Evolutionary conservation across 116 monocot species (phyloP).

Genomic region (Papilionanthe hybrid): DNA sequence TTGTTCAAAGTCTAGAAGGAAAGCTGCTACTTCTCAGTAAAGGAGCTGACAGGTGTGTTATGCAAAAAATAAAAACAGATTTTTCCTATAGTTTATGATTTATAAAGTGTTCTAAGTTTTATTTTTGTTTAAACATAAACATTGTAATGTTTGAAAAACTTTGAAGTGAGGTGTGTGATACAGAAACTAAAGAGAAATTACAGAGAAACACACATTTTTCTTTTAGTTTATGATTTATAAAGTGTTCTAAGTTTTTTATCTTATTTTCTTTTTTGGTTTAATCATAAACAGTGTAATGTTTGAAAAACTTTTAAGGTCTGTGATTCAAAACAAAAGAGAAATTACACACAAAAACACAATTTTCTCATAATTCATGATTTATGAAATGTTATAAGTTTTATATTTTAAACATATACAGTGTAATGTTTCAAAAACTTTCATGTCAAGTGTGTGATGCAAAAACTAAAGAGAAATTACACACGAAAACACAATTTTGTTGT

Average conservation of each 20-base stretch:
- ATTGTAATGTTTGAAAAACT: constrained; percentile 75
- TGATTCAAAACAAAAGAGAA: constrained; percentile 3
- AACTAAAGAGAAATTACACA: neutral
- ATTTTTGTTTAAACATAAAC: constrained; percentile 12
- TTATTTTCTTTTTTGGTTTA: neutral
- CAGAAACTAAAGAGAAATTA: constrained; percentile 1
- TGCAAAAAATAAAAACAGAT: neutral
- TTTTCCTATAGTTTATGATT: neutral
- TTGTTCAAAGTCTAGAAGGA: constrained; percentile 55
- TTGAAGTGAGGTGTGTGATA: constrained; percentile 48
- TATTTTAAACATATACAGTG: too few species aligned
- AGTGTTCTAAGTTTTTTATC: neutral
- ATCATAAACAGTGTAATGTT: constrained; percentile 56
- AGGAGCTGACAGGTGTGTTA: constrained; percentile 85
- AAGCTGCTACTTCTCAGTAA: constrained; percentile 65
- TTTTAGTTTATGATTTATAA: neutral
- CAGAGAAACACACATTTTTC: neutral
- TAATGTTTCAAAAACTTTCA: too few species aligned
- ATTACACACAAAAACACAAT: neutral
- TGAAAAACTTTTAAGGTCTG: constrained; percentile 61
- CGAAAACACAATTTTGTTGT: neutral
- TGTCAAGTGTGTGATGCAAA: too few species aligned
- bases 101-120: neutral
- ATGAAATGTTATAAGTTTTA: neutral
- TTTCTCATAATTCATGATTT: neutral